A percentile compares a stretch with the other conserved stretches of the same genome.
Conservation (phyloP, 495 filamentous ascomycete species). For the Bryoglossum gracile region DNA sequence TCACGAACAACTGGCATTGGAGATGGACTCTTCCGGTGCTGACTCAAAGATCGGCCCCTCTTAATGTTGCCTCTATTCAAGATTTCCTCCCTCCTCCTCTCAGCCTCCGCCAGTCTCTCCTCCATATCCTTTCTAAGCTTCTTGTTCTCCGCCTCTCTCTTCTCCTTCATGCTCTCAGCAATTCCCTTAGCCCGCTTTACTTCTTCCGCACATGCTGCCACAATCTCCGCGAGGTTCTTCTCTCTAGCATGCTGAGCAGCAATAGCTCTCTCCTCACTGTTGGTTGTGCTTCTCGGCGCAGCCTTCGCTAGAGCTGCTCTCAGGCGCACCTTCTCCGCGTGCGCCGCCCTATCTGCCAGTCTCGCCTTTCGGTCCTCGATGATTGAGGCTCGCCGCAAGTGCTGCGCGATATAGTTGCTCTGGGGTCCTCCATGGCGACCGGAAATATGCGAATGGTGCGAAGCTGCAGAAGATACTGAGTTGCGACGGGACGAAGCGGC, state of each 20-base stretch:
- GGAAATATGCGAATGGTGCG: slow-evolving; percentile 54
- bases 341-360: slow-evolving; percentile 84
- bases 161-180: slow-evolving; percentile 86
- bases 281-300: slow-evolving; percentile 47
- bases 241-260: slow-evolving; percentile 90
- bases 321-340: slow-evolving; percentile 94
- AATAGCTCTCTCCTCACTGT: slow-evolving; percentile 74
- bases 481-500: slow-evolving; percentile 82
- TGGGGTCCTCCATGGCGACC: slow-evolving; percentile 60
- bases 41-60: slow-evolving; percentile 38
- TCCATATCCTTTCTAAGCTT: slow-evolving; percentile 73
- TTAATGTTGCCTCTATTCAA: slow-evolving; percentile 46
- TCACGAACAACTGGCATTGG: slow-evolving; percentile 51
- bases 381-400: slow-evolving; percentile 84
- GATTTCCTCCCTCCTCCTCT: slow-evolving; percentile 59
- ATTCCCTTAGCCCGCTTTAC: slow-evolving; percentile 89
- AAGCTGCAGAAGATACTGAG: slow-evolving; percentile 82
- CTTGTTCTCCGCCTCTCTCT: slow-evolving; percentile 76
- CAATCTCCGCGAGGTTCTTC: slow-evolving; percentile 86
- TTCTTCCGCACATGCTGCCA: slow-evolving; percentile 89
- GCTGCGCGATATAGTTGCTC: slow-evolving; percentile 79
- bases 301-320: slow-evolving; percentile 82
- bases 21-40: slow-evolving; percentile 36
- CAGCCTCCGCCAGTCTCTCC: slow-evolving; percentile 81
- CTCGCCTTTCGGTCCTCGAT: slow-evolving; percentile 89